Evolutionary conservation across 306 rosid genomes (phyloP).

Genomic region (Fragaria vesca): DNA sequence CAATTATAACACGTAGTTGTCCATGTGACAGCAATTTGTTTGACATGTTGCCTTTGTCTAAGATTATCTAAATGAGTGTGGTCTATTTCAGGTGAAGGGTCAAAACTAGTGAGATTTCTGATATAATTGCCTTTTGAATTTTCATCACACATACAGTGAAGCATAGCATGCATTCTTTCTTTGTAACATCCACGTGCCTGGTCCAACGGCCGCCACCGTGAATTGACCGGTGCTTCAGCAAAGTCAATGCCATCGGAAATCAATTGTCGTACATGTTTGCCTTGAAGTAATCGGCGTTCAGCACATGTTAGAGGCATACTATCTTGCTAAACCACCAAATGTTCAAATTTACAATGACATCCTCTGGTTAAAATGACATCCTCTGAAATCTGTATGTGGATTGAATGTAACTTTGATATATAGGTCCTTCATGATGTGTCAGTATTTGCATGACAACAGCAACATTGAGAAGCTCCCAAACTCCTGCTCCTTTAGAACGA

Average conservation of each 20-base stretch:
- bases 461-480: background rate
- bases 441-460: background rate
- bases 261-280: background rate
- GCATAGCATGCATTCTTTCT: background rate
- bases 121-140: background rate
- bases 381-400: too few relatives aligned
- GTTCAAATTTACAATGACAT: too few relatives aligned
- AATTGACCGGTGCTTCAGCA: background rate
- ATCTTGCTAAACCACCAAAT: too few relatives aligned
- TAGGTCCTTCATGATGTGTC: background rate
- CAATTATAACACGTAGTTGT: background rate
- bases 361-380: too few relatives aligned
- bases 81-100: background rate
- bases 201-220: background rate
- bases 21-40: background rate
- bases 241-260: background rate
- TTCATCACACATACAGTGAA: background rate
- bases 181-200: background rate
- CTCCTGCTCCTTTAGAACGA: slow-evolving; percentile 49
- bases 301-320: too few relatives aligned
- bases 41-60: background rate
- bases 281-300: too few relatives aligned
- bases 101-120: background rate
- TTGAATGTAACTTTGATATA: too few relatives aligned
- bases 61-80: background rate